A percentile compares a stretch with the other conserved stretches of the same genome.
These are phyloP conservation scores for Scedosporium dehoogii DNA, from an alignment of 2,329 filamentous ascomycete genomes.

Conservation along the genomic window DNA sequence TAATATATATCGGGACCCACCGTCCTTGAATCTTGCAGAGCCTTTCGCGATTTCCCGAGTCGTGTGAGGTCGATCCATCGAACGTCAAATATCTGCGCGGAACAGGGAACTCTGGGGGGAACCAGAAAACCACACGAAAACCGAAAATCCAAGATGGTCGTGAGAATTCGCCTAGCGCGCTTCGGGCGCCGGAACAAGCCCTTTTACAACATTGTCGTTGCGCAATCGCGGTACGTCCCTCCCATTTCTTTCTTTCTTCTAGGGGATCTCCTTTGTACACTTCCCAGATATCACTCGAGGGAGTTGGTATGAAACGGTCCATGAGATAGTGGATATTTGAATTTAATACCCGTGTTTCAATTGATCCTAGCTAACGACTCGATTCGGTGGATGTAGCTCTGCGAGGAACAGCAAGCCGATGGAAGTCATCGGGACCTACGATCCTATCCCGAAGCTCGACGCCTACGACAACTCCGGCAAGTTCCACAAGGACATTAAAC, in stretches of 20 bases:
- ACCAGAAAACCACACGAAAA: not conserved
- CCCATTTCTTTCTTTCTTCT: not conserved
- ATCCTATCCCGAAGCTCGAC: constrained; percentile 54
- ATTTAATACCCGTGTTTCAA: not conserved
- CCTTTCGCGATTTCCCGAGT: not conserved
- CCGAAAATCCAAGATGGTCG: constrained; percentile 56
- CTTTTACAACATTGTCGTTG: constrained; percentile 95
- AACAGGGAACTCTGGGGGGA: not conserved
- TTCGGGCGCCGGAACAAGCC: constrained; percentile 84
- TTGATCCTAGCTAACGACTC: not conserved
- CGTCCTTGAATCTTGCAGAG: not conserved
- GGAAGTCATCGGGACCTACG: constrained; percentile 80
- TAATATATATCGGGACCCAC: not conserved
- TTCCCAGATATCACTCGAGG: not conserved
- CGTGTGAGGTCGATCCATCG: not conserved
- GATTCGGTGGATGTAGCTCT: constrained; percentile 44
- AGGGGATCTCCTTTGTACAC: not conserved
- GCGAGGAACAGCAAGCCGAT: constrained; percentile 81
- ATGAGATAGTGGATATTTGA: not conserved
- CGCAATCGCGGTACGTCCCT: constrained; percentile 67
- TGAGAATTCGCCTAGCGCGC: constrained; percentile 87
- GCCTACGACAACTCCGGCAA: constrained; percentile 52
- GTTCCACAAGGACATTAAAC: constrained; percentile 81
- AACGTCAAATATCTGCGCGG: not conserved
- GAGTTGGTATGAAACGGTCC: not conserved